Evolutionary conservation across 2,329 filamentous ascomycete genomes (phyloP), one percentile per base, ranked within the genome.

Genomic region (Dactylellina leptospora): DNA sequence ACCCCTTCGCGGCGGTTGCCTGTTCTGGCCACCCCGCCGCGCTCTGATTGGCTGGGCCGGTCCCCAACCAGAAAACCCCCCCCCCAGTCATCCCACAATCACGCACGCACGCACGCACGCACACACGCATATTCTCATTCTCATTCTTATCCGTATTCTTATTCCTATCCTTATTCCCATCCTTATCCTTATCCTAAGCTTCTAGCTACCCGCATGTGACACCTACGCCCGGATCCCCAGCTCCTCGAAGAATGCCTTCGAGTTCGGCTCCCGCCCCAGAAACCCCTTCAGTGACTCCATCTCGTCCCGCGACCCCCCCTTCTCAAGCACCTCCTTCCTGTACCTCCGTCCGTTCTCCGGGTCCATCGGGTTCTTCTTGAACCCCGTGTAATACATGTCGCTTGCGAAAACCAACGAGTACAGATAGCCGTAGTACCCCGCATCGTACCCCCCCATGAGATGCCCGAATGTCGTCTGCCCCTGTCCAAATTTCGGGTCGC

Each of bases 371-470:
- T 93, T 84, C 75, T 85, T 83, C 81, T 89, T 88, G 82, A 95
- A 95, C 47, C 90, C 88, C 0, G 85, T 85, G 80, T 91, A 87
- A 83, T 93, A 96, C 90, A 96, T 93, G 80, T 96, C 91, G 22
- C 88, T 85, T 20, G 88, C 90, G 18, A 44, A 44, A 22, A 44
- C 40, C 20, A 18, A 8, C 9, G 11, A n/a, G 11, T 18, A 44
- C 11, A 89, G 81, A 78, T 89, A 90, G 76, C 87, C 87, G 79
- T 95, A 95, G 81, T 93, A 93, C 42, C 90, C 90, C 25, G 91
- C 90, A 79, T 93, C 91, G 77, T 95, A 95, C 1, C 91, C 91
- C 56, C 90, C 90, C 71, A 93, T 90, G 74, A 93, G 83, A 80
- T 95, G 91, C 13, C 90, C 90, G 77, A 95, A 92, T 0, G 87